These are phyloP conservation scores for Pythium volutum DNA, from an alignment of 352 stramenopile species.

Conservation along the genomic window DNA sequence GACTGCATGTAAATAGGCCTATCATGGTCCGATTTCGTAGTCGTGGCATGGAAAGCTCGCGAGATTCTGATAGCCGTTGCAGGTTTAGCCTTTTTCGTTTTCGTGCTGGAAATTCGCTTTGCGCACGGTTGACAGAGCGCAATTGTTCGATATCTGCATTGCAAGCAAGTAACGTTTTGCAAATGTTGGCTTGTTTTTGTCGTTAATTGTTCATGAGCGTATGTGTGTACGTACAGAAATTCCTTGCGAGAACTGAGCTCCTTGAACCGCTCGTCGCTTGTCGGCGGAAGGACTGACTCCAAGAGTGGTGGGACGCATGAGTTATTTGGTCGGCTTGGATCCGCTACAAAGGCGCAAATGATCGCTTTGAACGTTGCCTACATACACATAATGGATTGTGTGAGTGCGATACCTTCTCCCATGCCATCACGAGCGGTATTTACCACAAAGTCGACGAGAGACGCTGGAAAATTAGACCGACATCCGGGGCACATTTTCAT, in stretches of 20 bases:
- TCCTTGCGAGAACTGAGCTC: constrained; percentile 4
- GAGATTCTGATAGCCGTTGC: background rate
- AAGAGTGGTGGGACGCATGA: constrained; percentile 16
- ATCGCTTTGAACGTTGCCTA: constrained; percentile 21
- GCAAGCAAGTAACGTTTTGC: background rate
- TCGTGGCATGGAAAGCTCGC: background rate
- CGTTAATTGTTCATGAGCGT: background rate
- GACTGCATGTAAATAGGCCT: constrained; percentile 29
- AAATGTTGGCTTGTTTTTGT: too few relatives aligned
- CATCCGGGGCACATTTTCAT: constrained; percentile 13
- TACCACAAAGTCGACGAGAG: constrained; percentile 17
- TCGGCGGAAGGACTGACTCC: constrained; percentile 10
- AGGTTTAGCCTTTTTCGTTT: background rate
- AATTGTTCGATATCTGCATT: constrained; percentile 21
- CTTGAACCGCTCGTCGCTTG: constrained; percentile 17
- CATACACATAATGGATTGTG: background rate
- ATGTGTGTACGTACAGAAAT: constrained; percentile 13
- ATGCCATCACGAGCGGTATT: background rate
- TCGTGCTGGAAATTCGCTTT: constrained; percentile 13
- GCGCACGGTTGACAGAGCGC: constrained; percentile 20
- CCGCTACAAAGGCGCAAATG: constrained; percentile 8
- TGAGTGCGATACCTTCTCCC: background rate
- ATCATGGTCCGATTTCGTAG: constrained; percentile 3
- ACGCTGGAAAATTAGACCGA: background rate
- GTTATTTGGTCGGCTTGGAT: background rate